Conservation (phyloP, 495 filamentous ascomycete species). For the Geoglossum glabrum region DNA sequence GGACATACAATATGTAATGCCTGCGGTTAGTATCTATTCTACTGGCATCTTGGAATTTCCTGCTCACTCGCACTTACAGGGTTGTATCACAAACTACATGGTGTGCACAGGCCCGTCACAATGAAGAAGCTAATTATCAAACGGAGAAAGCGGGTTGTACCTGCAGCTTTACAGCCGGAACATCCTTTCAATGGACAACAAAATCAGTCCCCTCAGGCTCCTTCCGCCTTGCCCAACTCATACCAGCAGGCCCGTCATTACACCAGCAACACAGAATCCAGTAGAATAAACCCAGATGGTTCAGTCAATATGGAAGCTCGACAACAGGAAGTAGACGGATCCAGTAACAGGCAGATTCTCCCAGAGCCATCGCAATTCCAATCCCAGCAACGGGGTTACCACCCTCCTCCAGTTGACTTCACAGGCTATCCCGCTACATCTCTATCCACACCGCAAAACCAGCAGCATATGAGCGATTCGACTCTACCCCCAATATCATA, state of each 20-base stretch:
- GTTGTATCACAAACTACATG: conserved; percentile 93
- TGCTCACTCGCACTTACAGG: conserved; percentile 29
- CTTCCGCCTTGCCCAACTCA: not conserved
- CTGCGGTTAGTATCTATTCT: conserved; percentile 47
- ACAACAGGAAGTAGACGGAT: not conserved
- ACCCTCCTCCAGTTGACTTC: conserved; percentile 4
- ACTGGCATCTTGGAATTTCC: not conserved
- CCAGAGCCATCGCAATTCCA: not conserved
- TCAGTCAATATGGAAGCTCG: not conserved
- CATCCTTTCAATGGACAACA: not conserved
- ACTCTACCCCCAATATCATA: conserved; percentile 2
- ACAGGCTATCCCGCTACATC: conserved; percentile 1
- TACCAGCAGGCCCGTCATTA: not conserved
- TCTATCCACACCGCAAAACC: not conserved
- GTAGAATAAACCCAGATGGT: not conserved
- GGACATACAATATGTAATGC: conserved; percentile 98
- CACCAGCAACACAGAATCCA: not conserved
- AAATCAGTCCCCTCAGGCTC: not conserved
- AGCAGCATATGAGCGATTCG: not conserved
- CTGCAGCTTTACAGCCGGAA: conserved; percentile 25
- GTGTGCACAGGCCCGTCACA: conserved; percentile 71
- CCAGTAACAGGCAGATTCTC: not conserved
- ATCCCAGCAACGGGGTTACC: not conserved
- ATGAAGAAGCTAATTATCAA: conserved; percentile 99
- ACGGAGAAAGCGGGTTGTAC: conserved; percentile 84